A percentile compares a stretch with the other conserved stretches of the same genome.
These are phyloP conservation scores for Globisporangium canariense DNA, from an alignment of 352 stramenopile species.

Conservation along the genomic window DNA sequence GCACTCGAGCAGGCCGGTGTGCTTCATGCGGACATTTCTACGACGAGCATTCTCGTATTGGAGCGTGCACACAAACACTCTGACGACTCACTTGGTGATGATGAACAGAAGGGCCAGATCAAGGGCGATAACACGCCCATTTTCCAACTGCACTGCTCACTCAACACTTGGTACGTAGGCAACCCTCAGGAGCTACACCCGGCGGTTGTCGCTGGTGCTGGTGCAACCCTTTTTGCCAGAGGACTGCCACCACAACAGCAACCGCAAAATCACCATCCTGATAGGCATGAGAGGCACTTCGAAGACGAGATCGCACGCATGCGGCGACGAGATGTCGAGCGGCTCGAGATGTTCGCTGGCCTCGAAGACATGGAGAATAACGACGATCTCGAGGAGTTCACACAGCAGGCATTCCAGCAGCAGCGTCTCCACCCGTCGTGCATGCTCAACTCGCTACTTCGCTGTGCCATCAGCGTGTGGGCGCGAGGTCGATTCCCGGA, in stretches of 20 bases:
- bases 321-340: slow-evolving; percentile 15
- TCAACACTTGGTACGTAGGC: slow-evolving; percentile 7
- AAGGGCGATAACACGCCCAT: neutral
- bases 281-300: neutral
- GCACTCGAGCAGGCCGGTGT: slow-evolving; percentile 46
- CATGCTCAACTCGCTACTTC: slow-evolving; percentile 33
- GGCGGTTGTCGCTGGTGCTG: neutral
- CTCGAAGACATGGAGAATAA: slow-evolving; percentile 15
- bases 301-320: slow-evolving; percentile 18
- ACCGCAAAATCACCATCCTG: neutral
- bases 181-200: neutral
- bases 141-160: slow-evolving; percentile 20
- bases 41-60: slow-evolving; percentile 52
- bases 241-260: neutral
- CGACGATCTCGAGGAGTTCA: neutral
- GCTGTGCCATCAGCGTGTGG: slow-evolving; percentile 39
- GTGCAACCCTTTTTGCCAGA: neutral
- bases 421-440: slow-evolving; percentile 8
- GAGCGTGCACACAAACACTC: slow-evolving; percentile 1
- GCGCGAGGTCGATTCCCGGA: slow-evolving; percentile 38
- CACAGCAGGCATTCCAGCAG: slow-evolving; percentile 6
- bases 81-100: neutral
- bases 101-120: neutral
- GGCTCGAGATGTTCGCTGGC: slow-evolving; percentile 7
- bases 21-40: slow-evolving; percentile 49